These are phyloP conservation scores for Ophiostoma montium DNA, from an alignment of 2,329 filamentous ascomycete species.

Conservation along the genomic window DNA sequence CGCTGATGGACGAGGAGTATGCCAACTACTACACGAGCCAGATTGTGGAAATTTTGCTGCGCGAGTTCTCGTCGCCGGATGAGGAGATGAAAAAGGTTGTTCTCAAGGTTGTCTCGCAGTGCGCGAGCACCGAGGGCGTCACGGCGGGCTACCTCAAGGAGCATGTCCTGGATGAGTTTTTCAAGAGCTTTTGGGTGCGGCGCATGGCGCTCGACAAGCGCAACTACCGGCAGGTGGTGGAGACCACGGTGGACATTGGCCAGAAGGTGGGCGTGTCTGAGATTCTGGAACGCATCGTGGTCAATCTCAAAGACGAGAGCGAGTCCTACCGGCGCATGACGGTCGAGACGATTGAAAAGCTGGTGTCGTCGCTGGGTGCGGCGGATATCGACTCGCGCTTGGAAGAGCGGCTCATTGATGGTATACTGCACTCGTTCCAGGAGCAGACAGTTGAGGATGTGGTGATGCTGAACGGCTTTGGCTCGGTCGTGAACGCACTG, in stretches of 20 bases:
- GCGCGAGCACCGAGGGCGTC: conserved; percentile 85
- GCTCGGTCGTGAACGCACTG: conserved; percentile 90
- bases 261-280: conserved; percentile 97
- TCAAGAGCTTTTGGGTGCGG: conserved; percentile 97
- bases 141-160: conserved; percentile 92
- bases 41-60: conserved; percentile 95
- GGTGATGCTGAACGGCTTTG: conserved; percentile 93
- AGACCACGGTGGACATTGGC: conserved; percentile 91
- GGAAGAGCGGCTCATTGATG: conserved; percentile 88
- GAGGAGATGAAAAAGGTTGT: conserved; percentile 99
- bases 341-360: conserved; percentile 92
- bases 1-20: conserved; percentile 98
- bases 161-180: conserved; percentile 88
- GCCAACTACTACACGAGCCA: conserved; percentile 98
- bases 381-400: conserved; percentile 87
- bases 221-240: conserved; percentile 95
- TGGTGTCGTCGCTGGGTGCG: conserved; percentile 82
- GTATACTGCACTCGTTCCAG: conserved; percentile 91
- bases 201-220: conserved; percentile 95
- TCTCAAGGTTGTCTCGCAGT: conserved; percentile 91
- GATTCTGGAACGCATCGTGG: conserved; percentile 84
- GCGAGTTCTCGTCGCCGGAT: conserved; percentile 92
- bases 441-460: conserved; percentile 95
- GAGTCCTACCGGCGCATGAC: conserved; percentile 99
- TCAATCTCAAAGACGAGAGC: conserved; percentile 94